Percentiles rank a stretch among this genome's conserved stretches.
phyloP scores from a whole-genome alignment of 192 early-diverging fungal species.

The Coemansia sp. region DNA sequence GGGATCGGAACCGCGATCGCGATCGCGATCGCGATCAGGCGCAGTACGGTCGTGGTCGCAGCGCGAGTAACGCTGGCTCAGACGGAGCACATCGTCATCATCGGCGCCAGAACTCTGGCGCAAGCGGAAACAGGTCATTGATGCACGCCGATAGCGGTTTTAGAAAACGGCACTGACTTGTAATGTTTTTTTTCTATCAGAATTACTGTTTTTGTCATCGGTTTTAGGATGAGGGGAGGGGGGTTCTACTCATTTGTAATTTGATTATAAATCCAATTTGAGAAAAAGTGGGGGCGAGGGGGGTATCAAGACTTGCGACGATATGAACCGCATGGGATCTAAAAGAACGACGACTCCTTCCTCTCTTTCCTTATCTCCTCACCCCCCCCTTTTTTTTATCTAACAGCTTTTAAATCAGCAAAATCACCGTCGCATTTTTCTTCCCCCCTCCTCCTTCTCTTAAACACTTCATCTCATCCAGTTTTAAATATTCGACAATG shows the following conservation, averaged over 20 bases:
- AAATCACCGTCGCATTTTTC: background rate
- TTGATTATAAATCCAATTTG: background rate
- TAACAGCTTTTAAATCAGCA: background rate
- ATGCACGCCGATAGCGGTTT: background rate
- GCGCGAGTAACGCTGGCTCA: background rate
- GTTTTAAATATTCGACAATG: constrained; percentile 10
- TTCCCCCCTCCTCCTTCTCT: background rate
- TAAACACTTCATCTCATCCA: background rate
- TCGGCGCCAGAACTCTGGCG: background rate
- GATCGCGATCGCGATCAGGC: background rate
- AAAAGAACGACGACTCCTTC: no score
- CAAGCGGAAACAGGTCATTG: background rate
- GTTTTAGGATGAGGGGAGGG: no score
- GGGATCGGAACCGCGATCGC: background rate
- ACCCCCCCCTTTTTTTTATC: background rate
- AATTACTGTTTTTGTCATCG: no score
- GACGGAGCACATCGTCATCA: background rate
- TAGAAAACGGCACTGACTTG: background rate
- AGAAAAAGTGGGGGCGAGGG: background rate
- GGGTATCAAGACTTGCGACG: background rate
- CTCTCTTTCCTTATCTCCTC: background rate
- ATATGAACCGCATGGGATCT: background rate
- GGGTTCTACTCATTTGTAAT: no score
- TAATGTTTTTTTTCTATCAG: no score
- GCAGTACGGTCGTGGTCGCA: background rate